phyloP scores from a whole-genome alignment of 1,284 basidiomycete genomes.

The Cystobasidium pallidum region DNA sequence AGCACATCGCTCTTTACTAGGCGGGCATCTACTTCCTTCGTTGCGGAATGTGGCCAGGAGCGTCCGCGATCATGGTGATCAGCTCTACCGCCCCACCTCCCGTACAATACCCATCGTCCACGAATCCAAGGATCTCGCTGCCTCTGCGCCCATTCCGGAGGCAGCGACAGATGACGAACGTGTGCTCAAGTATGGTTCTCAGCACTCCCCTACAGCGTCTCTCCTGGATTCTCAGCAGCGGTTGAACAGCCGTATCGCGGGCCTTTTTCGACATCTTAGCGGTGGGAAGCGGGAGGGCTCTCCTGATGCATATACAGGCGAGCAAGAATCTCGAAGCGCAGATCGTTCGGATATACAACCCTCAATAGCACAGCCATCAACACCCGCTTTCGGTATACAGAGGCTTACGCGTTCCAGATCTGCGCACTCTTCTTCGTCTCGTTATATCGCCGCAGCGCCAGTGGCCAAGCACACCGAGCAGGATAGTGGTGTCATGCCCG shows the following conservation, averaged over 20 bases:
- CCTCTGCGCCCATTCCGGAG: not conserved
- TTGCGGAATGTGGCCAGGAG: conserved; percentile 11
- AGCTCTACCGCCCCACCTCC: not conserved
- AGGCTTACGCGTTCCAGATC: no score
- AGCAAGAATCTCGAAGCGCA: not conserved
- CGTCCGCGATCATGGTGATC: conserved; percentile 1
- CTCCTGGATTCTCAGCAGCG: conserved; percentile 19
- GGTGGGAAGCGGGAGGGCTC: not conserved
- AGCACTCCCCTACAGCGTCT: not conserved
- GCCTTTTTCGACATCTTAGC: conserved; percentile 21
- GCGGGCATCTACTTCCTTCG: not conserved
- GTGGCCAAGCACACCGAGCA: not conserved
- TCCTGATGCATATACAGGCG: not conserved
- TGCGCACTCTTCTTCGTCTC: no score
- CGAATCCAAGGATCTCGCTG: not conserved
- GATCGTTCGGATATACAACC: not conserved
- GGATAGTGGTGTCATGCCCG: not conserved
- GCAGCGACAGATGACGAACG: conserved; percentile 3
- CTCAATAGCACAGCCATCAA: not conserved
- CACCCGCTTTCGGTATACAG: no score
- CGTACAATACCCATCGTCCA: not conserved
- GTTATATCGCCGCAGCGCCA: not conserved
- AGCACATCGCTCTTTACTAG: not conserved
- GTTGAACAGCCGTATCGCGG: conserved; percentile 24
- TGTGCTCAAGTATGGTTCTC: not conserved